Base-by-base conservation (phyloP, 805 yeast genomes). In the Teunomyces panamensis region DNA sequence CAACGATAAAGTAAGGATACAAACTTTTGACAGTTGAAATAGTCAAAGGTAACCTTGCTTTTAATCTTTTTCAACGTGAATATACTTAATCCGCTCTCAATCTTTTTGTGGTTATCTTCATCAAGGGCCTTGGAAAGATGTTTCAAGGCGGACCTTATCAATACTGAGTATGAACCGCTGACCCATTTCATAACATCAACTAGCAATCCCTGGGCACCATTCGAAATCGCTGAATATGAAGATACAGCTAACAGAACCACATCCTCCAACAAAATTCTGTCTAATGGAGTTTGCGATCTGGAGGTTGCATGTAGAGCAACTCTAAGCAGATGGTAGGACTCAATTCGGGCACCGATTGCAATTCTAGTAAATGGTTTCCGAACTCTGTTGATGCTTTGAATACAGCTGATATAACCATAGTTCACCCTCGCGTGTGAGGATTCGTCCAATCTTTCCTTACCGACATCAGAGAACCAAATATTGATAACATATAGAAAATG, bases 381-480 rank as follows among this genome's bases (percentile, higher is more conserved):
- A 16, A 81, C 63, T 39, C 87, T 82, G 4, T 85, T 78, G 4
- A 87, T 67, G n/a, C 79, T 72, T 57, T 86, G 91, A 8, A 82
- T 70, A 33, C 77, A 75, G 39, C 78, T 78, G 46, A 85, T 71
- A 57, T 78, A 82, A 0, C 75, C 72, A 49, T 82, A 79, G 42
- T 80, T 80, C 30, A 84, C 71, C 32, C 70, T 68, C 4, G 83
- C 78, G 39, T 81, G 84, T 49, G 82, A 79, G 3, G 77, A 68
- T 36, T 77, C 83, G 43, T 83, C 75, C 0, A 84, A 64, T 9
- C 85, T 69, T 54, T 88, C 95, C 47, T 80, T 76, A 1, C 96
- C 96, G 24, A 85, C 85, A 59, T 89, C 94, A 24, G 85, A 74
- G 55, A 85, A 84, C 89, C 95, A 94, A 5, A 85, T 80, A 51